A percentile compares a stretch with the other conserved stretches of the same genome.
These are phyloP conservation scores for Tetraselmis striata DNA, from an alignment of 139 green algal species.

Conservation along the genomic window DNA sequence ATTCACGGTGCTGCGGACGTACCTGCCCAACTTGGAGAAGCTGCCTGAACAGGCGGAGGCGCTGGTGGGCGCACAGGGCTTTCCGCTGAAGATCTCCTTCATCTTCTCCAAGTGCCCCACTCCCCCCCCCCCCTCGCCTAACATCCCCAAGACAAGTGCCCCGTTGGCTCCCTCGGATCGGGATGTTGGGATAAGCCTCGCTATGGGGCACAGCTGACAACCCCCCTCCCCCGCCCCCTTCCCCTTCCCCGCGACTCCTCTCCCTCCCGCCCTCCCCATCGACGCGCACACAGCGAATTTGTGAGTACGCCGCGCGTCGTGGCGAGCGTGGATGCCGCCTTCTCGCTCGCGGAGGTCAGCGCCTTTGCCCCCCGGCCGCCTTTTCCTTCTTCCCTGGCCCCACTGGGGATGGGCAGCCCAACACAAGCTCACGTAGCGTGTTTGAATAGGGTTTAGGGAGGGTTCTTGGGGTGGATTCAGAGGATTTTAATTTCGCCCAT, in stretches of 20 bases:
- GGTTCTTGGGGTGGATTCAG: too few relatives aligned
- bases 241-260: neutral
- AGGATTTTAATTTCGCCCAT: too few relatives aligned
- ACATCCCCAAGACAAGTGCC: too few relatives aligned
- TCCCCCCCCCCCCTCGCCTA: too few relatives aligned
- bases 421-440: neutral
- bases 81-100: neutral
- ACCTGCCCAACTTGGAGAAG: neutral
- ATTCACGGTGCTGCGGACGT: neutral
- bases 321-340: neutral
- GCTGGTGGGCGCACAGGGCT: neutral
- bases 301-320: neutral
- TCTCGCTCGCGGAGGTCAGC: neutral
- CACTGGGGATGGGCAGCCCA: too few relatives aligned
- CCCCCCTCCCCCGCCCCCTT: neutral
- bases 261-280: neutral
- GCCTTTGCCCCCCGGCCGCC: too few relatives aligned
- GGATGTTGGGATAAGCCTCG: too few relatives aligned
- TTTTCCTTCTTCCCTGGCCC: neutral
- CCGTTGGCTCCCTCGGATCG: neutral
- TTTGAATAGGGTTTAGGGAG: too few relatives aligned
- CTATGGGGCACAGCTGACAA: neutral
- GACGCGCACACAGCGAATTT: neutral
- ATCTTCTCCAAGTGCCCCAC: neutral
- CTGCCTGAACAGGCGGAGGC: neutral